phyloP scores from a whole-genome alignment of 1,284 basidiomycete species.

The Hymenochaete sp. region DNA sequence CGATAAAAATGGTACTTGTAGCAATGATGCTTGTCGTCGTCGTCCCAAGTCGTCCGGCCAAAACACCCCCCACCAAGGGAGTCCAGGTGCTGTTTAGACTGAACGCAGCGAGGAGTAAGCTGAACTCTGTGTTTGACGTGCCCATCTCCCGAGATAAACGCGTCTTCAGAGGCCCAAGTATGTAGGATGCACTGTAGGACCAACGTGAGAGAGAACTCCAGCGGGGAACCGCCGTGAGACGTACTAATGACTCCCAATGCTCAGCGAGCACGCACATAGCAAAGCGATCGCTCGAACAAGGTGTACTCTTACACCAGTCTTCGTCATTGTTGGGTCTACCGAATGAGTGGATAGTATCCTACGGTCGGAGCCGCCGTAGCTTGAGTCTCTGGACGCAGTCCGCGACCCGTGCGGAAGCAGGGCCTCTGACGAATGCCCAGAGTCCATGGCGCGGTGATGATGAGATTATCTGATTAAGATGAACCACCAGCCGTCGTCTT shows the following conservation, averaged over 20 bases:
- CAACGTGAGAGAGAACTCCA: not conserved
- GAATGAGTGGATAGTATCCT: too few species aligned
- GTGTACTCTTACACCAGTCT: slow-evolving; percentile 29
- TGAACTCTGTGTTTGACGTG: slow-evolving; percentile 69
- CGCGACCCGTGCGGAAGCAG: slow-evolving; percentile 2
- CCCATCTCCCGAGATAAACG: slow-evolving; percentile 63
- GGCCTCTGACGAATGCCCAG: slow-evolving; percentile 1
- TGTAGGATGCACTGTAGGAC: slow-evolving; percentile 50
- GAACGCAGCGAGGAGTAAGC: slow-evolving; percentile 64
- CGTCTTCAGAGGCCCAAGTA: slow-evolving; percentile 69
- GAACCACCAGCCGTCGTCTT: too few species aligned
- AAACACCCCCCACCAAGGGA: slow-evolving; percentile 59
- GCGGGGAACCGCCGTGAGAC: slow-evolving; percentile 18
- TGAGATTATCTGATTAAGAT: too few species aligned
- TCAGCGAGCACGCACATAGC: slow-evolving; percentile 65
- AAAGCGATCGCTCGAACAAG: slow-evolving; percentile 54
- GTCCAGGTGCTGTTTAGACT: slow-evolving; percentile 78
- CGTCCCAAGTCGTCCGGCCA: slow-evolving; percentile 61
- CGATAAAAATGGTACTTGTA: slow-evolving; percentile 59
- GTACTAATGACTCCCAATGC: slow-evolving; percentile 70
- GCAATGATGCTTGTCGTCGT: slow-evolving; percentile 62
- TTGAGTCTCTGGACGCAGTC: not conserved
- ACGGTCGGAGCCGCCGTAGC: too few species aligned
- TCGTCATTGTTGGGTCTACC: too few species aligned
- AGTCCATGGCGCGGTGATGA: not conserved